Evolutionary conservation across 2,329 filamentous ascomycete species (phyloP).

Genomic region (Colletotrichum spinosum): DNA sequence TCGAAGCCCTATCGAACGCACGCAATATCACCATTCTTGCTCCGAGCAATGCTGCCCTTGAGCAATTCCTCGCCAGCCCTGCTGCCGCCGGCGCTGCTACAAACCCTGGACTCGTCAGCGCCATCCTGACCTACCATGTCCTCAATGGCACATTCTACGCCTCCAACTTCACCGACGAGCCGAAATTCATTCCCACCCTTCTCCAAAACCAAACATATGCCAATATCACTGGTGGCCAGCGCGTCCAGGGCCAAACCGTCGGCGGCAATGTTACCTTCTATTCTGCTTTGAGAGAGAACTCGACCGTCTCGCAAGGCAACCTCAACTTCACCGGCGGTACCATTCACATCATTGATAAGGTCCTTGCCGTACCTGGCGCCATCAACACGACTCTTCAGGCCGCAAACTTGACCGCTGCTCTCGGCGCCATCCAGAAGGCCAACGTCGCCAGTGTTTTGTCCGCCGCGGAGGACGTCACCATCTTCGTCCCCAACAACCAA

Average conservation of each 20-base stretch:
- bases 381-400: constrained; percentile 53
- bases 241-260: constrained; percentile 58
- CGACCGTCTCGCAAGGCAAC: constrained; percentile 61
- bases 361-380: constrained; percentile 59
- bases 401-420: constrained; percentile 57
- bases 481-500: constrained; percentile 72
- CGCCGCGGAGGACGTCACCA: constrained; percentile 62
- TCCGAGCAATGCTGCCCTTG: constrained; percentile 62
- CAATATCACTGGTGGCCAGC: constrained; percentile 71
- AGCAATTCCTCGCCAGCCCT: constrained; percentile 48
- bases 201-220: constrained; percentile 63
- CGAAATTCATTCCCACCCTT: constrained; percentile 52
- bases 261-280: constrained; percentile 60
- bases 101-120: constrained; percentile 42
- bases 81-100: constrained; percentile 36
- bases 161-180: constrained; percentile 42
- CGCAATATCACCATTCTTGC: constrained; percentile 68
- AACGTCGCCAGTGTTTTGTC: constrained; percentile 56
- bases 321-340: constrained; percentile 66
- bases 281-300: constrained; percentile 62
- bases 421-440: constrained; percentile 58
- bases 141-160: constrained; percentile 60
- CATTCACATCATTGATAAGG: constrained; percentile 64
- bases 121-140: constrained; percentile 68
- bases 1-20: constrained; percentile 25